phyloP scores from a whole-genome alignment of 176 grass and related monocot species.

The Cocos nucifera region DNA sequence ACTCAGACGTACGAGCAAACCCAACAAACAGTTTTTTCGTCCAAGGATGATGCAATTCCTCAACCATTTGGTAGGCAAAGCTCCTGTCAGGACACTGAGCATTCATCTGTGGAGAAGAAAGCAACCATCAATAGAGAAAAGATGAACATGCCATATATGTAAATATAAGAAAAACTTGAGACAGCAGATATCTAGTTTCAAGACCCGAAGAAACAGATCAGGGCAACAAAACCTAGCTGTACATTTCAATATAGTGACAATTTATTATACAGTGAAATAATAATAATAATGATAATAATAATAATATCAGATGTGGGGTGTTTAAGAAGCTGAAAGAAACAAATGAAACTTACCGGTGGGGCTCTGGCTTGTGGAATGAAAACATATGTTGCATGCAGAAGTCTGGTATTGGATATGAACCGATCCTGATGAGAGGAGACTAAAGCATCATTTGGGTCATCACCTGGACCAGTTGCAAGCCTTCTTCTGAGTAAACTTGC shows the following conservation, averaged over 20 bases:
- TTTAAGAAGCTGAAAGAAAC: slow-evolving; percentile 3
- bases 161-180: slow-evolving; percentile 16
- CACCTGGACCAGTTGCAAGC: slow-evolving; percentile 36
- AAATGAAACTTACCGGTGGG: slow-evolving; percentile 71
- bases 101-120: slow-evolving; percentile 44
- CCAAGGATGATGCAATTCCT: slow-evolving; percentile 90
- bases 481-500: slow-evolving; percentile 59
- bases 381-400: slow-evolving; percentile 83
- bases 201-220: too few relatives aligned
- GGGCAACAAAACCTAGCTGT: too few relatives aligned
- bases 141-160: not conserved
- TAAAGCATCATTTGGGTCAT: slow-evolving; percentile 54
- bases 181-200: too few relatives aligned
- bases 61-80: slow-evolving; percentile 74
- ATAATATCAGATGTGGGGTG: too few relatives aligned
- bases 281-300: too few relatives aligned
- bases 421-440: slow-evolving; percentile 81
- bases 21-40: slow-evolving; percentile 89
- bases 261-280: too few relatives aligned
- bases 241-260: too few relatives aligned
- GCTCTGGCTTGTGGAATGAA: slow-evolving; percentile 93
- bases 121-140: slow-evolving; percentile 12
- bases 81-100: slow-evolving; percentile 66
- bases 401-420: slow-evolving; percentile 54
- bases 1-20: slow-evolving; percentile 85